Evolutionary conservation across 73 alveolate genomes (phyloP).

Genomic region (Blepharisma japonicum): DNA sequence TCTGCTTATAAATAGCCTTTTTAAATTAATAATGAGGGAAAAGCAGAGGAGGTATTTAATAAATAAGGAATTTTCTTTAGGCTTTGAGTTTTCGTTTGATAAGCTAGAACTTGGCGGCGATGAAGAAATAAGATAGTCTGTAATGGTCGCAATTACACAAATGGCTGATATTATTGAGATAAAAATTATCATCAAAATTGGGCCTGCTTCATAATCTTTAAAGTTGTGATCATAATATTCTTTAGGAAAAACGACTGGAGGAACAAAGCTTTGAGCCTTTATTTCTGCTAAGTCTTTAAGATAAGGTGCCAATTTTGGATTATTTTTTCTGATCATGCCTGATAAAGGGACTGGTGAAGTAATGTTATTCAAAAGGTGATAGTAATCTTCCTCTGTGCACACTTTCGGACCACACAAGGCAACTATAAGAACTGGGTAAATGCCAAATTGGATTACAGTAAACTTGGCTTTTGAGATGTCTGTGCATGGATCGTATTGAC

Average conservation of each 20-base stretch:
- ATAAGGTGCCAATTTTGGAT: too few species aligned
- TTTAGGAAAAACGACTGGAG: conserved; percentile 20
- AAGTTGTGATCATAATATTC: neutral
- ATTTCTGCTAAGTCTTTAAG: neutral
- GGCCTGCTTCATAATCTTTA: neutral
- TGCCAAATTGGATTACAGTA: neutral
- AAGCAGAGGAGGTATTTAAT: neutral
- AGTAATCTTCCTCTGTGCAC: conserved; percentile 22
- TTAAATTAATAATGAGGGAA: conserved; percentile 4
- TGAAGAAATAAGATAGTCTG: neutral
- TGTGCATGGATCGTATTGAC: conserved; percentile 39
- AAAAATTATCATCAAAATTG: neutral
- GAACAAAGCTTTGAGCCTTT: neutral
- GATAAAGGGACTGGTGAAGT: neutral
- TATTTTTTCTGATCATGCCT: too few species aligned
- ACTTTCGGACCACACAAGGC: conserved; percentile 14
- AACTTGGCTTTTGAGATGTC: conserved; percentile 15
- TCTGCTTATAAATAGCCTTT: conserved; percentile 29
- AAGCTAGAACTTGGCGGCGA: too few species aligned
- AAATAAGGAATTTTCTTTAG: neutral
- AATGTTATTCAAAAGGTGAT: neutral
- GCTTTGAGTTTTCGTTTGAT: neutral
- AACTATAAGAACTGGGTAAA: neutral
- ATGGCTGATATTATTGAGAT: neutral
- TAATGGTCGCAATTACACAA: neutral